Base-by-base conservation (phyloP, 495 filamentous ascomycete genomes). In the Hyaloscypha bicolor region DNA sequence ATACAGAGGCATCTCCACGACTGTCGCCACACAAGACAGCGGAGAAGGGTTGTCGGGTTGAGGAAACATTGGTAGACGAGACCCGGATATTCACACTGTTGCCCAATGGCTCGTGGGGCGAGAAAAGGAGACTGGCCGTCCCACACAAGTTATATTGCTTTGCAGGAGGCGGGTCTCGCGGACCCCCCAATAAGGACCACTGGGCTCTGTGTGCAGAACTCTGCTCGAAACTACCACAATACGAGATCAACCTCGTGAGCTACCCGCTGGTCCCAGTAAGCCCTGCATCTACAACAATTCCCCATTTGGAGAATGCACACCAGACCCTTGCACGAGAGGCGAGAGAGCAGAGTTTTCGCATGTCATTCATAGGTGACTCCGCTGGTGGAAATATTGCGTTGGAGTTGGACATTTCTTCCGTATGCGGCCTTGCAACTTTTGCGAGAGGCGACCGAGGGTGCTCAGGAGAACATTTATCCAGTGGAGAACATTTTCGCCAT, bases 401-500 rank as follows among this genome's bases (percentile, higher is more conserved):
- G 30, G 60, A 29, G 12, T 45, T 68, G 37, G 66, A 21, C 5
- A 22, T 68, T 2, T 63, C 1, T 2, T 25, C 25, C 25, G 25
- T 25, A 61, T 35, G 56, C 56, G 16, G 67, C 56, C 11, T 53
- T 55, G 9, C 6, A 37, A 29, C 55, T 6, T 32, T 48, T 65
- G 56, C 19, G 30, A 55, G 53, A 51, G 29, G 25, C 33, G 33
- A 4, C 37, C 14, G 37, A 65, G 29, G 63, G 52, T 25, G 37
- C 2, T 29, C 53, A 22, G 25, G 21, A 22, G 12, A 37, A 19
- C 59, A 21, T 53, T 16, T 63, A 52, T 63, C 21, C 31, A 33
- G 42, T 70, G 3, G 65, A 69, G 11, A 70, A 55, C 55, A 53
- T 83, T 9, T 69, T 82, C 48, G 73, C 69, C 6, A 77, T 81